phyloP scores from a whole-genome alignment of 2,329 filamentous ascomycete species.

The Myriosclerotinia duriaeana region DNA sequence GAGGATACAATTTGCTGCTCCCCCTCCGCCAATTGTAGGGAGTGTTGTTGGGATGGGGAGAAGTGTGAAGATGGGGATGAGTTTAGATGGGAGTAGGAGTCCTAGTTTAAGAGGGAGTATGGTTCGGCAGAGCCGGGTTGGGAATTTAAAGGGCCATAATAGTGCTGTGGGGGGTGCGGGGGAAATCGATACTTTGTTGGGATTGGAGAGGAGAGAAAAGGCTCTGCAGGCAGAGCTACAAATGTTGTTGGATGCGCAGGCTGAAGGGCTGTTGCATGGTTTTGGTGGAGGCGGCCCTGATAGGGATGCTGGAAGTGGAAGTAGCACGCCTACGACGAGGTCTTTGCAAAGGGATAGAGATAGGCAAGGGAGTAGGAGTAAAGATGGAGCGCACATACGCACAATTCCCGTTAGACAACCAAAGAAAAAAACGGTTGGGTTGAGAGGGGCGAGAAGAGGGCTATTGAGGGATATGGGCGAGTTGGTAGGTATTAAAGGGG shows the following conservation, averaged over 20 bases:
- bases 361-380: conserved; percentile 25
- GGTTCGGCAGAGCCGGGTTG: background rate
- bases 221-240: conserved; percentile 59
- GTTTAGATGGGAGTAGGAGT: conserved; percentile 10
- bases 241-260: conserved; percentile 58
- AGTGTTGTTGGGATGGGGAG: conserved; percentile 26
- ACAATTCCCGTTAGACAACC: conserved; percentile 63
- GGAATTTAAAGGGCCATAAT: background rate
- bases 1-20: conserved; percentile 37
- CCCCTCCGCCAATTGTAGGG: conserved; percentile 37
- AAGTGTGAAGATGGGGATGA: background rate
- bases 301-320: conserved; percentile 39
- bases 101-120: background rate
- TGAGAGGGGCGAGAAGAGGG: conserved; percentile 63
- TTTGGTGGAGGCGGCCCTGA: conserved; percentile 36
- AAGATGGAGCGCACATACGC: conserved; percentile 31
- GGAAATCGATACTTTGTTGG: conserved; percentile 41
- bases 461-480: conserved; percentile 63
- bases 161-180: background rate
- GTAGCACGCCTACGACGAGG: conserved; percentile 33
- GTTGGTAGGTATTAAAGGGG: conserved; percentile 63
- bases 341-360: conserved; percentile 28
- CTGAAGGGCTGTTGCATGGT: conserved; percentile 45
- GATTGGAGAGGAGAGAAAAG: conserved; percentile 49
- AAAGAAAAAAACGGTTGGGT: conserved; percentile 51